Percentiles rank a stretch among this genome's conserved stretches.
Evolutionary conservation across 352 stramenopile genomes (phyloP).

Genomic region (Globisporangium nagaii): DNA sequence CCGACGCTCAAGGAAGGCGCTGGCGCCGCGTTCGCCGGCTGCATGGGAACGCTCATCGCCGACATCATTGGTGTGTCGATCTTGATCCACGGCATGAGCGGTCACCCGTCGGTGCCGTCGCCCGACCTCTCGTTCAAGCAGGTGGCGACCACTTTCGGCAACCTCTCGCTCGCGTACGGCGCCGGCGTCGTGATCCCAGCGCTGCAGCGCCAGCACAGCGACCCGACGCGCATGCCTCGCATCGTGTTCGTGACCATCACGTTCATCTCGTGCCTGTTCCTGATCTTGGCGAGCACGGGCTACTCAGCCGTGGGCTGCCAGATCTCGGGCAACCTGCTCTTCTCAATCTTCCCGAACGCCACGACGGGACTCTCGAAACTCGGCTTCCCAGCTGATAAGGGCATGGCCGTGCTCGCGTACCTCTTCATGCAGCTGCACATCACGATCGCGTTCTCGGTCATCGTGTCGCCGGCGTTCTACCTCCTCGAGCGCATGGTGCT

Average conservation of each 20-base stretch:
- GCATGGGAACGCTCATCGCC: constrained; percentile 21
- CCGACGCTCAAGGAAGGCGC: constrained; percentile 24
- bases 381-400: constrained; percentile 21
- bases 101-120: constrained; percentile 9
- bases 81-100: constrained; percentile 18
- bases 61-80: constrained; percentile 16
- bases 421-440: constrained; percentile 14
- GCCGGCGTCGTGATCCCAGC: constrained; percentile 40
- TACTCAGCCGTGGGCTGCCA: constrained; percentile 47
- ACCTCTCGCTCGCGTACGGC: constrained; percentile 22
- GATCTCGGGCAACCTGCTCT: constrained; percentile 31
- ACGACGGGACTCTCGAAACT: constrained; percentile 18
- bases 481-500: constrained; percentile 20
- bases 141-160: constrained; percentile 17
- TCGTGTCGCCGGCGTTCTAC: constrained; percentile 21
- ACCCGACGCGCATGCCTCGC: constrained; percentile 45
- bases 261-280: constrained; percentile 38
- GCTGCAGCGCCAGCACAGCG: constrained; percentile 41
- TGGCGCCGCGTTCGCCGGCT: constrained; percentile 19
- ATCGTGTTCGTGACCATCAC: constrained; percentile 38
- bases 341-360: constrained; percentile 5
- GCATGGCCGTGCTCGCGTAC: constrained; percentile 19
- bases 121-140: constrained; percentile 19
- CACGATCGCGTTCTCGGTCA: constrained; percentile 26
- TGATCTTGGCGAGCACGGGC: constrained; percentile 28